phyloP scores from a whole-genome alignment of 306 rosid genomes.

The Lagenaria siceraria region DNA sequence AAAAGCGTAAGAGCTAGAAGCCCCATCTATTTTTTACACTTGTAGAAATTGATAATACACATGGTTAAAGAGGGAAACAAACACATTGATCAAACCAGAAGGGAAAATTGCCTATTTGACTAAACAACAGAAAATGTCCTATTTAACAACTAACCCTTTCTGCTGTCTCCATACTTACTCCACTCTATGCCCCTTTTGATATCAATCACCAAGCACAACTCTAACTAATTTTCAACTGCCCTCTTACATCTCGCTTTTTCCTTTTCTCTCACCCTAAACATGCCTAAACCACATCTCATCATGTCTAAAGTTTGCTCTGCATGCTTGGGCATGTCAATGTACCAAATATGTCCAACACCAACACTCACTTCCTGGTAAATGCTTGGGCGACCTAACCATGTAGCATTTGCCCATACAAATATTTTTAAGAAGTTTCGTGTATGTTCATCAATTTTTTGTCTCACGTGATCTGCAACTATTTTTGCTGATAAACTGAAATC shows the following conservation, averaged over 20 bases:
- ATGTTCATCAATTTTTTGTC: background rate
- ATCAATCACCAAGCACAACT: background rate
- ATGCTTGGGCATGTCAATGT: background rate
- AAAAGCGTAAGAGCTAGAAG: background rate
- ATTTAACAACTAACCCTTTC: background rate
- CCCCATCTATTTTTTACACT: background rate
- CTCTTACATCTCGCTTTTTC: background rate
- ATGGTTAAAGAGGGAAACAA: background rate
- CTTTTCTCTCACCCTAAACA: background rate
- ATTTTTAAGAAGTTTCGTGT: background rate
- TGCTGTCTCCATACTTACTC: background rate
- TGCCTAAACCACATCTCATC: background rate
- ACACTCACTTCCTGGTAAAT: background rate
- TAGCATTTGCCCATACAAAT: background rate
- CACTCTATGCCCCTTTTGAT: background rate
- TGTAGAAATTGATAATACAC: background rate
- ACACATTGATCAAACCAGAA: background rate
- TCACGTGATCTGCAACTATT: background rate
- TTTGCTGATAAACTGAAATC: background rate
- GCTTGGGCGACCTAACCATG: background rate
- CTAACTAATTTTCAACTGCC: background rate
- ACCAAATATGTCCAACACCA: background rate
- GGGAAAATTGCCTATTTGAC: background rate
- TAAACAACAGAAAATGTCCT: background rate
- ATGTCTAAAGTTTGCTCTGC: background rate